Evolutionary conservation across 306 rosid genomes (phyloP).

Genomic region (Malus domestica): DNA sequence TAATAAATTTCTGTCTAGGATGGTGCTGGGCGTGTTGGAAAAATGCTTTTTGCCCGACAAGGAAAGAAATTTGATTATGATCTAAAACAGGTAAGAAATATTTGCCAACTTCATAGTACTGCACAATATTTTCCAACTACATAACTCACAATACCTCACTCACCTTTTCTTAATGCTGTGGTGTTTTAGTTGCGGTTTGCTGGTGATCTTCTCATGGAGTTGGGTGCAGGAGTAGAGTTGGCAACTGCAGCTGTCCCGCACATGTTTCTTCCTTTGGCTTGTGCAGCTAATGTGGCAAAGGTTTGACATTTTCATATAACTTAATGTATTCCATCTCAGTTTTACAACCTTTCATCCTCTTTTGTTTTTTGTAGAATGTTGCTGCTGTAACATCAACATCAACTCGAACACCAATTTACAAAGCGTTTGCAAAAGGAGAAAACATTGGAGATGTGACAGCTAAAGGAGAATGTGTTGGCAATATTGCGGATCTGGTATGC

Average conservation of each 20-base stretch:
- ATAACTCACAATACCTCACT: background rate
- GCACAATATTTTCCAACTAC: no score
- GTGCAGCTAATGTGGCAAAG: conserved; percentile 97
- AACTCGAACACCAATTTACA: conserved; percentile 95
- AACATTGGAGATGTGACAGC: conserved; percentile 99
- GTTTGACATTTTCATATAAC: conserved; percentile 26
- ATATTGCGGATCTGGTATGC: conserved; percentile 90
- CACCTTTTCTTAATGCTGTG: conserved; percentile 14
- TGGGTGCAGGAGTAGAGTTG: conserved; percentile 96
- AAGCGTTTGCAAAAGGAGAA: conserved; percentile 98
- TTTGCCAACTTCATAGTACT: conserved; percentile 3
- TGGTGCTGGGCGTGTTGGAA: conserved; percentile 98
- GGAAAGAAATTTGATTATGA: conserved; percentile 98
- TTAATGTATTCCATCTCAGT: background rate
- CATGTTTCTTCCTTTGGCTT: conserved; percentile 94
- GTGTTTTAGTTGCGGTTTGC: conserved; percentile 70
- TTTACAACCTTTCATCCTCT: conserved; percentile 12
- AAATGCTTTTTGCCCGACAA: conserved; percentile 94
- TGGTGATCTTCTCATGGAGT: conserved; percentile 94
- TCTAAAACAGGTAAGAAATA: conserved; percentile 66
- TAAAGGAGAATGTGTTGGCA: conserved; percentile 97
- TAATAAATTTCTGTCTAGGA: conserved; percentile 40
- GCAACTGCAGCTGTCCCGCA: conserved; percentile 88
- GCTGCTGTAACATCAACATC: conserved; percentile 98
- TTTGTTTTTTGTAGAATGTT: conserved; percentile 59